Evolutionary conservation across 306 rosid genomes (phyloP).

Genomic region (Fagus crenata): DNA sequence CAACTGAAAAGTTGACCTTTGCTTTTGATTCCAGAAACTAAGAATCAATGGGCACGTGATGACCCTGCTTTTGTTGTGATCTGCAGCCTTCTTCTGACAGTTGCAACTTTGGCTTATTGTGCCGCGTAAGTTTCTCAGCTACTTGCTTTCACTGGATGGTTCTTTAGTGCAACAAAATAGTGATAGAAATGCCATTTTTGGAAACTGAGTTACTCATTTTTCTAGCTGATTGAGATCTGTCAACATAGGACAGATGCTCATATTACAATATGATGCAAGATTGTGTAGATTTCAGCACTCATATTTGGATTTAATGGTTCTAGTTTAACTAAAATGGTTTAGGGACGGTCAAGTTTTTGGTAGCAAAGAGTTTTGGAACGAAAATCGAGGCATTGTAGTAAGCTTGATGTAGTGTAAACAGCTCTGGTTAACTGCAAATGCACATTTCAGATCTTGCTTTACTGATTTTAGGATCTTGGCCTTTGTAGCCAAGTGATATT

Average conservation of each 20-base stretch:
- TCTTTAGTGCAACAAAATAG: conserved; percentile 13
- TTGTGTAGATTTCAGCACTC: not conserved
- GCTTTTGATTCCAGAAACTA: conserved; percentile 77
- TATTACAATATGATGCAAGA: not conserved
- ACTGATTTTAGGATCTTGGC: not conserved
- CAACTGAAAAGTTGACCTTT: conserved; percentile 18
- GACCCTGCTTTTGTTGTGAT: conserved; percentile 99
- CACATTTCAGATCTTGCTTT: not conserved
- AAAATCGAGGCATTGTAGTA: not conserved
- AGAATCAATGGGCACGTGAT: conserved; percentile 99
- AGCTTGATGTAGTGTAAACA: not conserved
- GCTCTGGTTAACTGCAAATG: not conserved
- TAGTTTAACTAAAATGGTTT: not conserved
- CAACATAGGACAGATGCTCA: not conserved
- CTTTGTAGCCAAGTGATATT: not conserved
- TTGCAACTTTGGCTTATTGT: conserved; percentile 90
- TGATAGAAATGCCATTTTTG: conserved; percentile 20
- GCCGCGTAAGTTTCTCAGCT: conserved; percentile 81
- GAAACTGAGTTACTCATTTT: conserved; percentile 6
- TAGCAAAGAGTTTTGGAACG: not conserved
- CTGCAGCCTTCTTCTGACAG: conserved; percentile 89
- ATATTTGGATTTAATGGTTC: not conserved
- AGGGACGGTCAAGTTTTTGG: not conserved
- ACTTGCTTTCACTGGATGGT: conserved; percentile 31
- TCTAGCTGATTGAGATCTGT: conserved; percentile 2